Conservation (phyloP, 2,329 filamentous ascomycete species). For the Pyrenochaeta sp. region DNA sequence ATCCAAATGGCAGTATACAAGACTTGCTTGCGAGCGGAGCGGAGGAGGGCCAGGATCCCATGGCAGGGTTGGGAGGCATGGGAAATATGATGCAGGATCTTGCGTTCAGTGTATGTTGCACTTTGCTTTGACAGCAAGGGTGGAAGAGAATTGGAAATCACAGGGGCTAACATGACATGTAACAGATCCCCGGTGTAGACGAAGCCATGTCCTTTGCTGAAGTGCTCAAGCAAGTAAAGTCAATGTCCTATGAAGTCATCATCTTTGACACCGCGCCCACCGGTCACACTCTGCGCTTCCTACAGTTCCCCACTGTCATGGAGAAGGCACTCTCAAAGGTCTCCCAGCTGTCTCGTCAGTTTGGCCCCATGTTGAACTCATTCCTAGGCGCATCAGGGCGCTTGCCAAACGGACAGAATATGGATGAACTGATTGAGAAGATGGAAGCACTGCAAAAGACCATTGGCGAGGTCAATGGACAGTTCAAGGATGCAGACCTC, state of each 20-base stretch:
- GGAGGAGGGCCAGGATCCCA: slow-evolving; percentile 73
- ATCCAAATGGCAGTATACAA: slow-evolving; percentile 97
- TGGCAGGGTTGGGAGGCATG: slow-evolving; percentile 73
- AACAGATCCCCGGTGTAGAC: slow-evolving; percentile 93
- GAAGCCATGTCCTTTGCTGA: slow-evolving; percentile 99
- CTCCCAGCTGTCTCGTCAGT: slow-evolving; percentile 91
- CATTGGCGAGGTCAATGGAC: slow-evolving; percentile 93
- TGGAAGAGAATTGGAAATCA: neutral
- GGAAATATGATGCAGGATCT: slow-evolving; percentile 99
- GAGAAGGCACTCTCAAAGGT: slow-evolving; percentile 99
- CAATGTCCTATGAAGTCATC: slow-evolving; percentile 97
- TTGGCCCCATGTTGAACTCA: slow-evolving; percentile 93
- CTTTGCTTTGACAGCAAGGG: neutral
- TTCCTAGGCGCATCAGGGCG: slow-evolving; percentile 81
- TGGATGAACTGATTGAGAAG: slow-evolving; percentile 92
- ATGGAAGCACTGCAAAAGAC: slow-evolving; percentile 93
- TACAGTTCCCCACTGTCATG: slow-evolving; percentile 97
- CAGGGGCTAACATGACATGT: slow-evolving; percentile 4
- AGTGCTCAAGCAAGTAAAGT: slow-evolving; percentile 99
- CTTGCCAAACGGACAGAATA: slow-evolving; percentile 89
- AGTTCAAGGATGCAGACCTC: slow-evolving; percentile 96
- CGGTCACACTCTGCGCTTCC: slow-evolving; percentile 96
- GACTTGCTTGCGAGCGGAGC: slow-evolving; percentile 85
- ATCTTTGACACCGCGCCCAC: slow-evolving; percentile 99
- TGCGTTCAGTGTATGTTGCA: slow-evolving; percentile 80